Evolutionary conservation across 768 basidiomycete genomes (phyloP).

Genomic region (Chalciporus chontae): DNA sequence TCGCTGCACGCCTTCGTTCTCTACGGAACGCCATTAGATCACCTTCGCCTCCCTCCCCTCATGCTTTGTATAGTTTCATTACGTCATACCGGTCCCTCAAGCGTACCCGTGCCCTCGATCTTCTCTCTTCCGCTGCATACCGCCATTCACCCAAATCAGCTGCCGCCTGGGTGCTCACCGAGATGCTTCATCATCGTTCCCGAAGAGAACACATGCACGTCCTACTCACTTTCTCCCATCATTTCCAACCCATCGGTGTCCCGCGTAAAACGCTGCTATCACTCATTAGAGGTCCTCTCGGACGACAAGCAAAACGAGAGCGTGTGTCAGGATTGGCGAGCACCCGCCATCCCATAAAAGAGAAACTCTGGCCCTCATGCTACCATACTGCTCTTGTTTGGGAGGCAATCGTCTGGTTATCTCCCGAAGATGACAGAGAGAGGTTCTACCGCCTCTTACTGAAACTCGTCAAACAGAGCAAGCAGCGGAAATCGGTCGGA

Average conservation of each 20-base stretch:
- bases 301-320: conserved; percentile 4
- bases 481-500: neutral
- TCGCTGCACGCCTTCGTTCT: conserved; percentile 21
- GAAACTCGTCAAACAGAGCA: conserved; percentile 13
- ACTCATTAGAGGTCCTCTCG: conserved; percentile 12
- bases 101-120: conserved; percentile 14
- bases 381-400: conserved; percentile 36
- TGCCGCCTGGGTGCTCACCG: conserved; percentile 25
- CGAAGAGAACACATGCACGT: conserved; percentile 13
- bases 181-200: conserved; percentile 28
- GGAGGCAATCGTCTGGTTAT: conserved; percentile 27
- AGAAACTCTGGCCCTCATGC: conserved; percentile 31
- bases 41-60: conserved; percentile 18
- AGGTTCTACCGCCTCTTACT: conserved; percentile 45
- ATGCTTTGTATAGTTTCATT: conserved; percentile 16
- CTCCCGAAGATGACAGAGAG: conserved; percentile 24
- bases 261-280: conserved; percentile 33
- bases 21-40: conserved; percentile 25
- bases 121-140: conserved; percentile 20
- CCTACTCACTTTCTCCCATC: conserved; percentile 44
- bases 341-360: neutral
- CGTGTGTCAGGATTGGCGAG: neutral
- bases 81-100: conserved; percentile 22
- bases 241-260: conserved; percentile 53
- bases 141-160: conserved; percentile 24